These are phyloP conservation scores for Cyanodermella asteris DNA, from an alignment of 2,329 filamentous ascomycete species.

Conservation along the genomic window DNA sequence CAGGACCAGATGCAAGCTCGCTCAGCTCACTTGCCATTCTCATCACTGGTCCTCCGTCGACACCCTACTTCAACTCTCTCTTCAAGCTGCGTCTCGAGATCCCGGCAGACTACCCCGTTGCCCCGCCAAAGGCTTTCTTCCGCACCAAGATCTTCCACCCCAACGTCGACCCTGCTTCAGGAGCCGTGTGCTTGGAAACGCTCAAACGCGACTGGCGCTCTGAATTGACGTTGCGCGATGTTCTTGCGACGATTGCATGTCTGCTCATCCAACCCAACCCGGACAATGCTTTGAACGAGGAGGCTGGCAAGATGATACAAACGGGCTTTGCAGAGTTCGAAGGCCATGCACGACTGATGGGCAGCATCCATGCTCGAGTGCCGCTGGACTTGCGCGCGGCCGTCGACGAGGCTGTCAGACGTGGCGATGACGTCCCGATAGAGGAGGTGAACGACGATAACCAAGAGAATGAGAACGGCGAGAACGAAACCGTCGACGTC, in stretches of 20 bases:
- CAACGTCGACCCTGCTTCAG: conserved; percentile 40
- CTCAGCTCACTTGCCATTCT: conserved; percentile 35
- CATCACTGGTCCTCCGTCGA: conserved; percentile 36
- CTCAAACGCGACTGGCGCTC: conserved; percentile 41
- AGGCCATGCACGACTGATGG: conserved; percentile 37
- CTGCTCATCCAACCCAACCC: conserved; percentile 42
- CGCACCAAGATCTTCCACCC: conserved; percentile 41
- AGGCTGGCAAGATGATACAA: conserved; percentile 34
- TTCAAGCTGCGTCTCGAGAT: conserved; percentile 39
- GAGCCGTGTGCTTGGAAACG: conserved; percentile 42
- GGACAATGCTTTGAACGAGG: conserved; percentile 39
- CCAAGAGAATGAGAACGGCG: conserved; percentile 5
- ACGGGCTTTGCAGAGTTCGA: conserved; percentile 37
- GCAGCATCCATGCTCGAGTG: conserved; percentile 36
- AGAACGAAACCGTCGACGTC: conserved; percentile 12
- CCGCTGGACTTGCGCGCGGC: conserved; percentile 21
- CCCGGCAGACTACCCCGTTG: conserved; percentile 23
- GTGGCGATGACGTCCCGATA: conserved; percentile 26
- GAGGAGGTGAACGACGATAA: conserved; percentile 11
- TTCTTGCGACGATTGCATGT: conserved; percentile 38
- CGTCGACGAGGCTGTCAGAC: conserved; percentile 30
- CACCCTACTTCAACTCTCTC: conserved; percentile 35
- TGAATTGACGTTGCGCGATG: conserved; percentile 34
- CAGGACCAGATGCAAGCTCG: conserved; percentile 16
- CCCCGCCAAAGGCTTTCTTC: conserved; percentile 35